Evolutionary conservation across 352 stramenopile species (phyloP), one percentile per base, ranked within the genome.

Genomic region (Globisporangium nodosum): DNA sequence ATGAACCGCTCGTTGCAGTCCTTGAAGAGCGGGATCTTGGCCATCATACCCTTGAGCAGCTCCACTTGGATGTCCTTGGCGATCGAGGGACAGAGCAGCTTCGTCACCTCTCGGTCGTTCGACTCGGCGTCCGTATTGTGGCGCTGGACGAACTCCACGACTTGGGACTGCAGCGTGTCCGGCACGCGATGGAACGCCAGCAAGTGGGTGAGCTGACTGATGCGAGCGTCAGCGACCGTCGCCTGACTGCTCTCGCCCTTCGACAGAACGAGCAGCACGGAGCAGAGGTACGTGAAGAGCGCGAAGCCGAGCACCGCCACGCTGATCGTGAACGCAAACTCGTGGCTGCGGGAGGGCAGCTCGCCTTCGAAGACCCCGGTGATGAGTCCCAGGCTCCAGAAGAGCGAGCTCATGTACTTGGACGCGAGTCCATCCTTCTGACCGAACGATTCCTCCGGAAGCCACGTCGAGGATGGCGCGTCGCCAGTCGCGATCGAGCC

Each of bases 41-140:
- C 68, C 2, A 91, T 74, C 49, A 74, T 87, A 15, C 69, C 67
- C 35, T 80, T 78, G 27, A 90, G 56, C 15, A 91, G 54, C 49
- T 87, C 76, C 24, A 90, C 79, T 54, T 89, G 81, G 30, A 91
- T 81, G 30, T 91, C 81, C 52, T 87, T 86, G 0, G 71, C 73
- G 49, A 91, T 87, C 0, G 81, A 91, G 2, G 79, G 79, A 62
- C 81, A 91, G 3, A 91, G 56, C 3, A 89, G 43, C 54, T 87
- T 81, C 8, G 84, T 67, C 0, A 81, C 77, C 59, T 79, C 70
- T 3, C 79, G 77, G 55, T 88, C 78, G 46, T 87, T 87, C 15
- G 73, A 81, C 46, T 91, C 81, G 1, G 74, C 73, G 33, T 85
- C 80, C 0, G 79, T 87, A 65, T 90, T 82, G 46, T 87, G 76